Base-by-base conservation (phyloP, 345 rosid species). In the Noccaea caerulescens region DNA sequence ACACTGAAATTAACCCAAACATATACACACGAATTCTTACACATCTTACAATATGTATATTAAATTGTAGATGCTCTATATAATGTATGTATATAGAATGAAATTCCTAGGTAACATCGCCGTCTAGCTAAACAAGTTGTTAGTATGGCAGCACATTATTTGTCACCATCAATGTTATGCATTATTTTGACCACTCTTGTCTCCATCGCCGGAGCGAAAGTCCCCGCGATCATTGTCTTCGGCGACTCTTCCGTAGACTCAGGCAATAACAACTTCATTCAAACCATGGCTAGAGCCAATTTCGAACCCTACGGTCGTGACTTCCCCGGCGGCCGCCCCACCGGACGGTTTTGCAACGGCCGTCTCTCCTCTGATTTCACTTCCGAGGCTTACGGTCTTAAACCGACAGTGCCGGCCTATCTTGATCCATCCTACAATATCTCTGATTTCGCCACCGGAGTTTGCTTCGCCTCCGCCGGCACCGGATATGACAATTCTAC, bases 181-280 rank as follows among this genome's bases (percentile, higher is more conserved):
- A 71, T 66, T 30, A 43, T 71, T 16, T 50, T 69, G 16, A 63
- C 68, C 33, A 47, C 66, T 44, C 34, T 65, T 56, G 13, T 78
- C 66, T 62, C 62, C 33, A 16, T 52, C 27, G 25, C 77, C 46
- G 66, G 68, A 33, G 85, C 81, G 23, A 73, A 77, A 64, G 76
- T 82, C 41, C 86, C 89, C 12, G 89, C 88, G 38, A 51, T 83
- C 55, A 83, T 87, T 14, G 89, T 83, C 73, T 87, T 87, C 30
- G 89, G 89, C 10, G 92, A 85, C 76, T 87, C 92, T 8, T 77
- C 88, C 8, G 88, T 85, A 3, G 89, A 87, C 51, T 79, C 88
- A 5, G 88, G 89, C 16, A 85, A 87, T 76, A 85, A 87, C 78
- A 83, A 87, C 74, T 76, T 59, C 77, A 78, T 85, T 37, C 71